Base-by-base conservation (phyloP, 768 basidiomycete genomes). In the Pulveroboletus sp. region DNA sequence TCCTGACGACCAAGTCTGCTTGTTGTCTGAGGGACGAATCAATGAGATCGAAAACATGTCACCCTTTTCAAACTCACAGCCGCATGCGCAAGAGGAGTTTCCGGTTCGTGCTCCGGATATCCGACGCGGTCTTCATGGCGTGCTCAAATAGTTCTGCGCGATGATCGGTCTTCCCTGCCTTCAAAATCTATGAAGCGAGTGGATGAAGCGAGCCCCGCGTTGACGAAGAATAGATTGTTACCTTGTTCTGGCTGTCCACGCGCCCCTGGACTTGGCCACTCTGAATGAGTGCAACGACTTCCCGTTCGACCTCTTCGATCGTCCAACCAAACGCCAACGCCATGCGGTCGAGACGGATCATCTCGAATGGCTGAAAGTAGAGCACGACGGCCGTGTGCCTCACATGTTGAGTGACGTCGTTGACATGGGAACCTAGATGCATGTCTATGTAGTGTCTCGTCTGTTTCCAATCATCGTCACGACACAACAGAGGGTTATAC, bases 291-390 rank as follows among this genome's bases (percentile, higher is more conserved):
- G 69, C 67, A 14, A 93, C 86, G 19, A 96, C 83, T 50, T 86
- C 79, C 31, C 70, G 69, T 64, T 90, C 84, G 24, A 90, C 80
- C 51, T 85, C 80, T 4, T 81, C 80, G 7, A 88, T 69, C 0
- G 76, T 74, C 82, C 89, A 86, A 3, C 93, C 93, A 60, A 97
- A 95, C 10, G 93, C 91, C 3, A 70, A 65, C 31, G 86, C 83
- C 90, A 96, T 94, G 36, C n/a, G n/a, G n/a, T 85, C 83, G 24
- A 97, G 77, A 36, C 82, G 77, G 63, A 96, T 90, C 9, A 87
- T 82, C 22, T 86, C 77, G 68, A 93, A 98, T 0, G 94, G 94
- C 58, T 84, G 80, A 74, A 95, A 92, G 70, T 94, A 97, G n/a
- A n/a, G n/a, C n/a, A n/a, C n/a, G n/a, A n/a, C n/a, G n/a, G n/a